A percentile compares a stretch with the other conserved stretches of the same genome.
These are phyloP conservation scores for Castanea sativa DNA, from an alignment of 306 rosid genomes.

Conservation along the genomic window DNA sequence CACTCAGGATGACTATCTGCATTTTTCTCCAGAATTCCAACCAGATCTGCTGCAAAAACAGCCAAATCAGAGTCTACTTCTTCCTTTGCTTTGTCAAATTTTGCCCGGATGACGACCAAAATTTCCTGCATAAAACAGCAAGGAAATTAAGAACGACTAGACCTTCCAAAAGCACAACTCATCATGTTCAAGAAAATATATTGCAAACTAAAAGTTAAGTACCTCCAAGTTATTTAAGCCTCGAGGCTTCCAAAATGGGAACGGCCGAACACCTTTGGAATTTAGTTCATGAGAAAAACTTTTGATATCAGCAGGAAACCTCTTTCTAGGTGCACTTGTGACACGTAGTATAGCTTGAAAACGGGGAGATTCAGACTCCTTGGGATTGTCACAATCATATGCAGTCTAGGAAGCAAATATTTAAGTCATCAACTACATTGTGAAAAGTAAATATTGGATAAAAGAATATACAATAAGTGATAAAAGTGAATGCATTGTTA, in stretches of 20 bases:
- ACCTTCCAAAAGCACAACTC: constrained; percentile 23
- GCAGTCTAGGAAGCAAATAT: constrained; percentile 51
- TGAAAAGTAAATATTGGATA: background rate
- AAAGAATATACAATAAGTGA: constrained; percentile 7
- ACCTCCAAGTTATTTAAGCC: constrained; percentile 93
- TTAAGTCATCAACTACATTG: constrained; percentile 22
- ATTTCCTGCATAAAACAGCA: constrained; percentile 65
- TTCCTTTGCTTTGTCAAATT: constrained; percentile 94
- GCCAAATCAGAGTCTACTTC: constrained; percentile 90
- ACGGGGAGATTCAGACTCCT: constrained; percentile 99
- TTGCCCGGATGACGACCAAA: constrained; percentile 74
- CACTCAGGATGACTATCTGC: constrained; percentile 91
- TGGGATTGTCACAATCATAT: constrained; percentile 91
- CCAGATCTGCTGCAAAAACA: constrained; percentile 91
- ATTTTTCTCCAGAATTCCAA: constrained; percentile 91
- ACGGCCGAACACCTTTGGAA: constrained; percentile 94
- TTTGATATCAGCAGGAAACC: constrained; percentile 80
- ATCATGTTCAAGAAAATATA: constrained; percentile 13
- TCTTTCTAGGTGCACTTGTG: constrained; percentile 96
- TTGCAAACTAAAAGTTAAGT: constrained; percentile 23
- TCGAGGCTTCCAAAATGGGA: constrained; percentile 96
- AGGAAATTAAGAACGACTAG: constrained; percentile 16
- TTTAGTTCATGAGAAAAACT: constrained; percentile 97
- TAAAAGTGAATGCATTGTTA: constrained; percentile 7
- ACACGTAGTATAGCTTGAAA: constrained; percentile 95